These are phyloP conservation scores for Xylaria multiplex DNA, from an alignment of 2,329 filamentous ascomycete genomes.

Conservation along the genomic window DNA sequence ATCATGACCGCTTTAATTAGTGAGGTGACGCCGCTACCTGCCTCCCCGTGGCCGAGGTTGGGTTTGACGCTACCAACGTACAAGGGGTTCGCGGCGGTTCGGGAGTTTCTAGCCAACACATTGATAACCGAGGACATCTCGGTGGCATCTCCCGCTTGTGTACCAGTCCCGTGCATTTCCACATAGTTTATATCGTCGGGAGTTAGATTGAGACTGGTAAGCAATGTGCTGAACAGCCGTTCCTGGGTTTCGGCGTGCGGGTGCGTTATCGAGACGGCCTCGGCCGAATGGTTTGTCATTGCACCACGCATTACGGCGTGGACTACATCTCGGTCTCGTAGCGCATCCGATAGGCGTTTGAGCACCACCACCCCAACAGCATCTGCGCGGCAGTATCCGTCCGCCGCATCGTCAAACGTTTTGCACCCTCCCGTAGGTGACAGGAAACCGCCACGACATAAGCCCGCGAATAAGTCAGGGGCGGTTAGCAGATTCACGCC, in stretches of 20 bases:
- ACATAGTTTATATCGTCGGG: conserved; percentile 65
- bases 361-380: conserved; percentile 38
- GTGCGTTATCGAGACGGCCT: conserved; percentile 76
- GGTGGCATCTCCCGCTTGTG: conserved; percentile 74
- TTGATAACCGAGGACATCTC: conserved; percentile 71
- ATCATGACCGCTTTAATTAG: conserved; percentile 38
- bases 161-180: conserved; percentile 77
- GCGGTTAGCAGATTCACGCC: conserved; percentile 52
- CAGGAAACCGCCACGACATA: conserved; percentile 69
- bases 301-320: conserved; percentile 69
- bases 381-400: conserved; percentile 40
- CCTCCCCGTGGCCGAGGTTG: conserved; percentile 38
- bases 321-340: conserved; percentile 46
- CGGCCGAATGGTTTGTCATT: conserved; percentile 76
- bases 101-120: conserved; percentile 54
- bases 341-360: conserved; percentile 40
- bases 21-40: conserved; percentile 32
- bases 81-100: conserved; percentile 14
- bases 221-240: conserved; percentile 66
- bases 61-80: conserved; percentile 36
- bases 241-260: conserved; percentile 73
- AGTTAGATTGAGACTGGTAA: conserved; percentile 67
- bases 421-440: conserved; percentile 39
- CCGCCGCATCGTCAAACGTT: conserved; percentile 35
- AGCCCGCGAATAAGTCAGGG: conserved; percentile 70